Evolutionary conservation across 2,329 filamentous ascomycete genomes (phyloP).

Genomic region (Aspergillus costaricaensis): DNA sequence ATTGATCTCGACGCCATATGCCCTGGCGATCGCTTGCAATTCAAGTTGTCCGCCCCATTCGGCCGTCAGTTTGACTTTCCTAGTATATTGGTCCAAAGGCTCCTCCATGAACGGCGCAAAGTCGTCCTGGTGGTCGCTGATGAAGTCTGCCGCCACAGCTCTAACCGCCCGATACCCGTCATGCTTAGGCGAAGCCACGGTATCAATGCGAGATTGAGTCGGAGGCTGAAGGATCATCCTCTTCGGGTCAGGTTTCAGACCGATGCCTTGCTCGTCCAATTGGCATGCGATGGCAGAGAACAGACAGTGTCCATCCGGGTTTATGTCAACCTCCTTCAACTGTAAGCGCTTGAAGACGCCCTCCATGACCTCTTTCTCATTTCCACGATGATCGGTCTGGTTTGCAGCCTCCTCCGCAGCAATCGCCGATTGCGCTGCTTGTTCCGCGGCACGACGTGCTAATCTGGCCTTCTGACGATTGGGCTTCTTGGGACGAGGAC

Average conservation of each 20-base stretch:
- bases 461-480: slow-evolving; percentile 91
- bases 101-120: slow-evolving; percentile 88
- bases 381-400: slow-evolving; percentile 71
- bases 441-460: slow-evolving; percentile 83
- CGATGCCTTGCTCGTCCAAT: slow-evolving; percentile 55
- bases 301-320: slow-evolving; percentile 90
- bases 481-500: slow-evolving; percentile 63
- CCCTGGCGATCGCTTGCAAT: slow-evolving; percentile 77
- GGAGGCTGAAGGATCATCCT: slow-evolving; percentile 35
- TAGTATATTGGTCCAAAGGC: slow-evolving; percentile 69
- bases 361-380: slow-evolving; percentile 71
- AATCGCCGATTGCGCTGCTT: slow-evolving; percentile 66
- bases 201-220: slow-evolving; percentile 35
- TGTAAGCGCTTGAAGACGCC: slow-evolving; percentile 63
- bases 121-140: slow-evolving; percentile 71
- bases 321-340: slow-evolving; percentile 75
- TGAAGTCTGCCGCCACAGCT: slow-evolving; percentile 73
- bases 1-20: slow-evolving; percentile 77
- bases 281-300: slow-evolving; percentile 92
- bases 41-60: slow-evolving; percentile 97
- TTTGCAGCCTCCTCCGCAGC: slow-evolving; percentile 74
- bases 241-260: slow-evolving; percentile 39
- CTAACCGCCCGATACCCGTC: slow-evolving; percentile 68
- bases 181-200: slow-evolving; percentile 39
- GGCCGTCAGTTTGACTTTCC: slow-evolving; percentile 78